These are phyloP conservation scores for Syncephalis plumigaleata DNA, from an alignment of 371 early-diverging fungal genomes.

Conservation along the genomic window DNA sequence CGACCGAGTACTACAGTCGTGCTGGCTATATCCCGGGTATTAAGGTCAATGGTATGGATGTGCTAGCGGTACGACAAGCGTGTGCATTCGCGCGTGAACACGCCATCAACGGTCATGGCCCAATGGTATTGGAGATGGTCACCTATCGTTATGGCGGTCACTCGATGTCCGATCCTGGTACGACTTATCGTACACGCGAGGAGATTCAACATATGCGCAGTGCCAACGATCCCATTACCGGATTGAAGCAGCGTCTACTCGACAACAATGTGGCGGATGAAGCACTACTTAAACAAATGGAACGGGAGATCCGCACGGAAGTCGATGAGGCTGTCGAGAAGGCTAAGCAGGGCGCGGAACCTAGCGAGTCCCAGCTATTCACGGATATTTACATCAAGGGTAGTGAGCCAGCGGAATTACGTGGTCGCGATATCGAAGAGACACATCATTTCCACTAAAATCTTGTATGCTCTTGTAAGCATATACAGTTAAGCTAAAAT, in stretches of 20 bases:
- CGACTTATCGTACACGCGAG: slow-evolving; percentile 95
- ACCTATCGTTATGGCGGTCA: slow-evolving; percentile 99
- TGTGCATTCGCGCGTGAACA: slow-evolving; percentile 71
- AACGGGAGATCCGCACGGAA: slow-evolving; percentile 69
- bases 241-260: slow-evolving; percentile 65
- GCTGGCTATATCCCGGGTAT: slow-evolving; percentile 96
- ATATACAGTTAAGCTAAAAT: too few relatives aligned
- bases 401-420: slow-evolving; percentile 44
- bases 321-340: slow-evolving; percentile 75
- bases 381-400: slow-evolving; percentile 71
- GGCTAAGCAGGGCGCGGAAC: slow-evolving; percentile 76
- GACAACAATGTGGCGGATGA: slow-evolving; percentile 54
- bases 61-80: slow-evolving; percentile 80
- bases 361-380: slow-evolving; percentile 51
- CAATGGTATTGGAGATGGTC: slow-evolving; percentile 91
- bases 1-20: slow-evolving; percentile 89
- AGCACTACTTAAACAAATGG: slow-evolving; percentile 75
- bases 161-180: slow-evolving; percentile 99
- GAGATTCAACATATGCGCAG: slow-evolving; percentile 95
- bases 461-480: neutral
- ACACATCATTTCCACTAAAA: slow-evolving; percentile 27
- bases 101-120: slow-evolving; percentile 74
- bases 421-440: slow-evolving; percentile 68
- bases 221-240: slow-evolving; percentile 83
- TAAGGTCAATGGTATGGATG: slow-evolving; percentile 90